phyloP scores from a whole-genome alignment of 495 filamentous ascomycete genomes.

The Aspergillus asperescens region DNA sequence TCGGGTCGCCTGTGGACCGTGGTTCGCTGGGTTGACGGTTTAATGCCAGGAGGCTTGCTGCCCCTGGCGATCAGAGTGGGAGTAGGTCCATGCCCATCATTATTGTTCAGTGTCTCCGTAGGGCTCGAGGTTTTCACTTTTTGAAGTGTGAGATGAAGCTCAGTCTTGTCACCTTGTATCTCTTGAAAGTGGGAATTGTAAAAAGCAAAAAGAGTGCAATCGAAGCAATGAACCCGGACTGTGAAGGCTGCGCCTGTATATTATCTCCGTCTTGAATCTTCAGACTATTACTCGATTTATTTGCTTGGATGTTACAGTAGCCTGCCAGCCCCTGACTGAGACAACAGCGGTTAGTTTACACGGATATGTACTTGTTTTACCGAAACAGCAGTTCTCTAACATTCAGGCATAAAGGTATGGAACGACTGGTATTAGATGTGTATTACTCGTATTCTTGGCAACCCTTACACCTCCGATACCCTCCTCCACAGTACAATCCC shows the following conservation, averaged over 20 bases:
- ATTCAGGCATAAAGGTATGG: too few species aligned
- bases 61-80: not conserved
- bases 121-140: too few species aligned
- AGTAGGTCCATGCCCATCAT: not conserved
- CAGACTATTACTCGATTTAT: not conserved
- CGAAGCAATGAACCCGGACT: not conserved
- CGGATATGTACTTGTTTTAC: conserved; percentile 8
- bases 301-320: conserved; percentile 4
- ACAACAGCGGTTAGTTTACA: too few species aligned
- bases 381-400: too few species aligned
- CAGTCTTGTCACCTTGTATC: too few species aligned
- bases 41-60: not conserved
- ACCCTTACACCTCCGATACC: not conserved
- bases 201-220: not conserved
- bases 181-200: too few species aligned
- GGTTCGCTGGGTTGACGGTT: conserved; percentile 3
- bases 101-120: too few species aligned
- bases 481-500: conserved; percentile 2
- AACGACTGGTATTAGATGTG: not conserved
- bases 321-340: not conserved
- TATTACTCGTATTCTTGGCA: not conserved
- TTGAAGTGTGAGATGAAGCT: too few species aligned
- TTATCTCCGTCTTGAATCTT: not conserved
- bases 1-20: not conserved
- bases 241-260: too few species aligned